Evolutionary conservation across 352 stramenopile genomes (phyloP), one percentile per base, ranked within the genome.

Genomic region (Pythium phragmiticola): DNA sequence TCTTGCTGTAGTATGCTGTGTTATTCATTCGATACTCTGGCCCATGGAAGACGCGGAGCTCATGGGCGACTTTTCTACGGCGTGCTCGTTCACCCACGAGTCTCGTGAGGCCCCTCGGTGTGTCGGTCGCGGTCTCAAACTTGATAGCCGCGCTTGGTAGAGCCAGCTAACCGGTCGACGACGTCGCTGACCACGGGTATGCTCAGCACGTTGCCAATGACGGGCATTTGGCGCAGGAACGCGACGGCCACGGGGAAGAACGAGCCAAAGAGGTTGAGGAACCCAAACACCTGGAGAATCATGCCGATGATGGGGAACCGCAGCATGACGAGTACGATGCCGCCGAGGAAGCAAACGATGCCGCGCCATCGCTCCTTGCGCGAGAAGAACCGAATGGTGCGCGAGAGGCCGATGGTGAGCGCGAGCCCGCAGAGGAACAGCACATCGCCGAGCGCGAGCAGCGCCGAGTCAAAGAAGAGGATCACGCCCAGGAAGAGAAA

Each of bases 221-320:
- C 85, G 1, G 94, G 94, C 49, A 90, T 97, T 72, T 98, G 89
- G 26, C 90, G 87, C 74, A 98, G 77, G 66, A 96, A 97, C 34
- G 92, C 89, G 34, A 97, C 89, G 0, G 92, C 93, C 63, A 98
- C 96, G 1, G 94, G 93, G 73, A 98, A 98, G 72, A 98, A 98
- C 59, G 96, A 97, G 65, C 94, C 94, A 76, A 98, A 98, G 39
- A 98, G 76, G 78, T 98, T 98, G 13, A 98, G 75, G 60, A 98
- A 94, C 60, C 94, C 94, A 66, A 98, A 98, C 4, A 89, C 76
- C 72, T 98, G 94, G 51, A 92, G 80, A 42, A 97, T 74, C 92
- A 98, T 98, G 52, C 94, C 94, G 53, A 98, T 75, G 60, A 98
- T 84, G 34, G 90, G 90, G 74, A 87, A 98, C 59, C 94, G 84